Base-by-base conservation (phyloP, 2,329 filamentous ascomycete genomes). In the Arthrobotrys pseudoclavata region DNA sequence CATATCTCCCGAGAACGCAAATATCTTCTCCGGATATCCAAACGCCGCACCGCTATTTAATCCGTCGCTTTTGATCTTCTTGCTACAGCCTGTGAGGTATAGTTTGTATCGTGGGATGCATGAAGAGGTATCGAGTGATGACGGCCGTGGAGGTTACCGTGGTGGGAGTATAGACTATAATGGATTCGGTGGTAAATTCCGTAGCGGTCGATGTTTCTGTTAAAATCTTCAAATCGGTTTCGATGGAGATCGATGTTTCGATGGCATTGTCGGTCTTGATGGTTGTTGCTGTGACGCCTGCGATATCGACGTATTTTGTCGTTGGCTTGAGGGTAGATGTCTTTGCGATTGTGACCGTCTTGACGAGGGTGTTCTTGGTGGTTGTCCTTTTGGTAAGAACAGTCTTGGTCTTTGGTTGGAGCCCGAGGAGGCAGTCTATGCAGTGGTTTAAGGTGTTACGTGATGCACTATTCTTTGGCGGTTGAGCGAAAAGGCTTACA, bases 231-330 rank as follows among this genome's bases (percentile, higher is more conserved):
- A 55, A 10, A n/a, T 22, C 50, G 24, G 7, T 10, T 26, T 55
- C 50, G 20, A 20, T 40, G 2, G 12, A 40, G 12, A 13, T 13
- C 2, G 6, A 3, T 2, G 12, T 40, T 9, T 40, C 12, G 5
- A 31, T n/a, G 9, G n/a, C 10, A 31, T 9, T 15, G 2, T 55
- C 9, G 24, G 24, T 55, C 13, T 31, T 6, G 24, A 6, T 29
- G 3, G 24, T n/a, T 4, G 50, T 55, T 5, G 4, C 12, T 3
- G 50, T 24, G 50, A 15, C 50, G 6, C 50, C 50, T 4, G 50
- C 20, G 24, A 55, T 18, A 55, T 29, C 24, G 24, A 55, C 13
- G 50, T 55, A 55, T 55, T 29, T 55, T n/a, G 50, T 55, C 50
- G 24, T 31, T n/a, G 50, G 50, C 20, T 31, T 31, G 4, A 55